Evolutionary conservation across 2,329 filamentous ascomycete genomes (phyloP), one percentile per base, ranked within the genome.

Genomic region (Mycosphaerella arachidis): DNA sequence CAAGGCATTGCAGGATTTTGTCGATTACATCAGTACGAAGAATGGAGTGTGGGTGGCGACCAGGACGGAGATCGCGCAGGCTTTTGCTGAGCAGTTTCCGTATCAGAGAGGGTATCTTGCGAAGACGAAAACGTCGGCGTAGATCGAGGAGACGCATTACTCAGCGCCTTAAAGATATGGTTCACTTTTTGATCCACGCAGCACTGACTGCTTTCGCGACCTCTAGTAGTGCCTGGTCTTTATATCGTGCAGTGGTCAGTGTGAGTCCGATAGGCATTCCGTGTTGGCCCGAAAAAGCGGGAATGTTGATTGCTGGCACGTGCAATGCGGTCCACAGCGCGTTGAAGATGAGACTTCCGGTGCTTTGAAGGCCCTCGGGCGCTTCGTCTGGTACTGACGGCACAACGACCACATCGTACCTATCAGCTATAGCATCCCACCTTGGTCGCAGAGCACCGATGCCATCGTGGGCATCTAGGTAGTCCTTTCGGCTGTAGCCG

Each of bases 361-460:
- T 88, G 55, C 70, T 78, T 4, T 75, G 75, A 0, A 78, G 68
- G 0, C 85, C 85, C 0, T 78, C 57, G 0, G 86, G 84, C 0
- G 86, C 86, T 65, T 86, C 85, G 57, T 86, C 86, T 0, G 79
- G 67, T 0, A 81, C 82, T 64, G 84, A 86, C 0, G 86, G 85
- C 0, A 79, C 81, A 10, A 89, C 64, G 0, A 88, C 76, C 0
- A 82, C 83, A 12, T 77, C 80, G 60, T 86, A 88, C 13, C 72
- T 68, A 0, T 71, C 71, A 0, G 80, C 77, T 3, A 87, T 77
- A 1, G 71, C 74, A 65, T 88, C 86, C 6, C 84, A 78, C n/a
- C 78, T 73, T 0, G 84, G 83, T 35, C 86, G 73, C n/a, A 85
- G 73, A 0, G 75, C 75, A 0, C 84, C 82, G n/a, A 84, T 77